phyloP scores from a whole-genome alignment of 139 green algal species.

The Chlamydomonas eustigma region DNA sequence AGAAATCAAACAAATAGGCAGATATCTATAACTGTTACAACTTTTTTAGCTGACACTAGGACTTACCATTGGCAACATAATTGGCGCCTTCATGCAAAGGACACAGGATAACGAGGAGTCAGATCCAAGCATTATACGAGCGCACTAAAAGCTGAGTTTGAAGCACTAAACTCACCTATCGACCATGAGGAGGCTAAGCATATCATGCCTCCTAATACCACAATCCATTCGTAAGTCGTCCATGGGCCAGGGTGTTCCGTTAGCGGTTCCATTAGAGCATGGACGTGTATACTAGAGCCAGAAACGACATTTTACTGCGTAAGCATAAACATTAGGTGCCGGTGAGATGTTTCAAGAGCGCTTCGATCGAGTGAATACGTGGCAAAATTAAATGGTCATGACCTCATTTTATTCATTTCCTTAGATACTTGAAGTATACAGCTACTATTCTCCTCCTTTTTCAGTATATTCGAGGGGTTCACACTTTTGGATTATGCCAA shows the following conservation, averaged over 20 bases:
- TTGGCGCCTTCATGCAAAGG: constrained; percentile 26
- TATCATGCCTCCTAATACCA: not conserved
- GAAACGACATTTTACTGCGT: too few species aligned
- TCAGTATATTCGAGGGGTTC: too few species aligned
- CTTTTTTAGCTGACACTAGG: not conserved
- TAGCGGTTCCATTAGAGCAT: too few species aligned
- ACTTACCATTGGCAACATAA: constrained; percentile 36
- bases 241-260: not conserved
- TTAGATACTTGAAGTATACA: too few species aligned
- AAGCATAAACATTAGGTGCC: too few species aligned
- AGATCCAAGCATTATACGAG: not conserved
- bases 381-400: too few species aligned
- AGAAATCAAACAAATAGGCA: not conserved
- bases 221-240: constrained; percentile 5
- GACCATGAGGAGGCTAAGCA: constrained; percentile 5
- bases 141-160: not conserved
- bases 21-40: not conserved
- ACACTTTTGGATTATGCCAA: too few species aligned
- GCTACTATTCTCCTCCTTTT: too few species aligned
- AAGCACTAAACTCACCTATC: constrained; percentile 8
- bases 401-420: too few species aligned
- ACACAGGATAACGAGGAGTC: not conserved
- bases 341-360: too few species aligned
- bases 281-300: too few species aligned
- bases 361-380: too few species aligned